These are phyloP conservation scores for Capronia epimyces DNA, from an alignment of 2,329 filamentous ascomycete genomes.

Conservation along the genomic window DNA sequence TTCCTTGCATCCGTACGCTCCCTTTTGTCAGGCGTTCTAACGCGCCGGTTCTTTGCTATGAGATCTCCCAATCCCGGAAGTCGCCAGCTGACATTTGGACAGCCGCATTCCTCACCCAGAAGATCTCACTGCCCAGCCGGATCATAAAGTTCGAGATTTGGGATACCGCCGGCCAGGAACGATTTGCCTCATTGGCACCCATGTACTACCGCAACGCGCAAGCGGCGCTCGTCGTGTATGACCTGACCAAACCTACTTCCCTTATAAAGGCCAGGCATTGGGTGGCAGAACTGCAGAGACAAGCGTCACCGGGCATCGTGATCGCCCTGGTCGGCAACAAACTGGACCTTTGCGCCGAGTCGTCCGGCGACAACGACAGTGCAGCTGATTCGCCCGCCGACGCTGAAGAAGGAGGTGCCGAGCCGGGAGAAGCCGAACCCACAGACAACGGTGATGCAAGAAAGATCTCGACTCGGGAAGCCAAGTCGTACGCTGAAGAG, in stretches of 20 bases:
- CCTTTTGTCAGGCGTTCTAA: background rate
- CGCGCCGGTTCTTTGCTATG: background rate
- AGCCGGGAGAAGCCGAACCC: slow-evolving; percentile 48
- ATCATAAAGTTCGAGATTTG: slow-evolving; percentile 95
- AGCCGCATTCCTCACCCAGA: slow-evolving; percentile 98
- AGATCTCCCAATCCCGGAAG: background rate
- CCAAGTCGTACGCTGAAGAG: slow-evolving; percentile 88
- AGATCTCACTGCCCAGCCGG: slow-evolving; percentile 84
- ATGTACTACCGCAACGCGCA: slow-evolving; percentile 99
- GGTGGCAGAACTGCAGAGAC: slow-evolving; percentile 94
- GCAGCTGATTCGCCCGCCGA: slow-evolving; percentile 30
- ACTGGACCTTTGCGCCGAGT: slow-evolving; percentile 70
- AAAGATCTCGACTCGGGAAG: slow-evolving; percentile 86
- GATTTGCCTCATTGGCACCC: slow-evolving; percentile 89
- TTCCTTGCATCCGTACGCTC: background rate
- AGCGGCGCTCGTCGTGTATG: slow-evolving; percentile 95
- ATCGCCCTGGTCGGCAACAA: slow-evolving; percentile 98
- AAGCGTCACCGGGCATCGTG: slow-evolving; percentile 92
- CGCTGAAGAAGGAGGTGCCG: slow-evolving; percentile 38
- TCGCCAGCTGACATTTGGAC: slow-evolving; percentile 11
- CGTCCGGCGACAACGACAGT: slow-evolving; percentile 43
- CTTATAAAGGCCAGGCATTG: slow-evolving; percentile 97
- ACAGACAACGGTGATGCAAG: slow-evolving; percentile 67
- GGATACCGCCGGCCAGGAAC: slow-evolving; percentile 97
- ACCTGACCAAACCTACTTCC: slow-evolving; percentile 92